Evolutionary conservation across 768 basidiomycete species (phyloP), one percentile per base, ranked within the genome.

Genomic region (Cyathus striatus): DNA sequence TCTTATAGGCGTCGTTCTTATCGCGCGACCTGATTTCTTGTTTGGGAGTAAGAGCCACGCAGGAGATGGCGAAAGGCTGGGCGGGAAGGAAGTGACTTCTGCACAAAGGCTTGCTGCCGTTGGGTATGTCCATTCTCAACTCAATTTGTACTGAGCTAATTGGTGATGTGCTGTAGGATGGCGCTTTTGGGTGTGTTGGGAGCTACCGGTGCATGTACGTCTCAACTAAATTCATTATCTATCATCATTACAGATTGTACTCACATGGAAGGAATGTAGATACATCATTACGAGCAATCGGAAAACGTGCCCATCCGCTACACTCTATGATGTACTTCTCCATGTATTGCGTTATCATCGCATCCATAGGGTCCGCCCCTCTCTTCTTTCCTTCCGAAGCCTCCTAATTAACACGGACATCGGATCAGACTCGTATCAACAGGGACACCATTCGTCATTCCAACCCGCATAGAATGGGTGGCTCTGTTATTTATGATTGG

Each of bases 1-100:
- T 58, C 69, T 94, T 23, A 33, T 75, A 6, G 92, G 91, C 0
- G 89, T 91, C 6, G 58, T 93, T 12, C 68, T 92, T 6, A 90
- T 96, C 39, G 87, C 90, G 9, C 72, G 88, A 25, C 92, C 92
- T 0, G 64, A 72, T 1, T 79, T 81, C 40, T 51, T 96, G 5
- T 94, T 96, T 51, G 84, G 83, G 23, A 23, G 43, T 30, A 12
- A 27, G 33, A 3, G 20, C n/a, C 12, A 27, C 47, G 16, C 17
- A 61, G 69, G 53, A 61, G 23, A 23, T 42, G 17, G 34, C 42
- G 1, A 59, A 59, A 10, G n/a, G n/a, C n/a, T n/a, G n/a, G n/a
- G n/a, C n/a, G n/a, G n/a, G n/a, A n/a, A n/a, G n/a, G 58, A 59
- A 37, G 64, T 51, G 1, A 59, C 60, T 13, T 52, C 68, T 1